These are phyloP conservation scores for Cyberlindnera sargentensis DNA, from an alignment of 805 yeast species.

Conservation along the genomic window DNA sequence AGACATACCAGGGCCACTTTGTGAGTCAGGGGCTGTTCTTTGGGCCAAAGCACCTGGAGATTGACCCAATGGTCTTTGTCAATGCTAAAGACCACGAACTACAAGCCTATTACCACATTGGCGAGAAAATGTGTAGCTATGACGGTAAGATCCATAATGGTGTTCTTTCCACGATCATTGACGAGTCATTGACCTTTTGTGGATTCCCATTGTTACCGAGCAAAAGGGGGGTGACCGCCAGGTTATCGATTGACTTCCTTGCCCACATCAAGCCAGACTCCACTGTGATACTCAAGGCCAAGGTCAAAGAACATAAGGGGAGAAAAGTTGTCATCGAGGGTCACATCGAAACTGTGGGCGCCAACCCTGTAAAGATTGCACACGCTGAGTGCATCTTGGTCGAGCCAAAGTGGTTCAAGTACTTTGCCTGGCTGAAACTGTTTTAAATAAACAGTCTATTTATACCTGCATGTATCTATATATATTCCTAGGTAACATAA, in stretches of 20 bases:
- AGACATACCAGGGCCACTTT: slow-evolving; percentile 52
- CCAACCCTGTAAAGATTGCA: slow-evolving; percentile 40
- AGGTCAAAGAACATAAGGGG: slow-evolving; percentile 60
- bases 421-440: slow-evolving; percentile 46
- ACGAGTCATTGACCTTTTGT: slow-evolving; percentile 78
- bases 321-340: slow-evolving; percentile 81
- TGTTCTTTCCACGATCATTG: slow-evolving; percentile 67
- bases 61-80: slow-evolving; percentile 67
- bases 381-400: slow-evolving; percentile 65
- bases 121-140: slow-evolving; percentile 54
- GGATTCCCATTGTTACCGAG: slow-evolving; percentile 81
- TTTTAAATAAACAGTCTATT: slow-evolving; percentile 18
- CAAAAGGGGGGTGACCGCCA: slow-evolving; percentile 85
- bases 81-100: slow-evolving; percentile 45
- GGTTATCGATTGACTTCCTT: slow-evolving; percentile 52
- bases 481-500: too few relatives aligned
- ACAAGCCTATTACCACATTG: slow-evolving; percentile 65
- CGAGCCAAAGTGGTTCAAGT: slow-evolving; percentile 86
- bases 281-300: slow-evolving; percentile 60
- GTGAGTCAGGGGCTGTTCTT: slow-evolving; percentile 67
- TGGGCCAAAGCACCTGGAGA: slow-evolving; percentile 60
- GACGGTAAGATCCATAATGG: slow-evolving; percentile 81
- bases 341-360: slow-evolving; percentile 43
- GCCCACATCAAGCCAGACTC: slow-evolving; percentile 45
- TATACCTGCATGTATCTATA: not conserved